Percentiles rank a stretch among this genome's conserved stretches.
These are phyloP conservation scores for Fonsecaea monophora DNA, from an alignment of 2,329 filamentous ascomycete genomes.

Conservation along the genomic window DNA sequence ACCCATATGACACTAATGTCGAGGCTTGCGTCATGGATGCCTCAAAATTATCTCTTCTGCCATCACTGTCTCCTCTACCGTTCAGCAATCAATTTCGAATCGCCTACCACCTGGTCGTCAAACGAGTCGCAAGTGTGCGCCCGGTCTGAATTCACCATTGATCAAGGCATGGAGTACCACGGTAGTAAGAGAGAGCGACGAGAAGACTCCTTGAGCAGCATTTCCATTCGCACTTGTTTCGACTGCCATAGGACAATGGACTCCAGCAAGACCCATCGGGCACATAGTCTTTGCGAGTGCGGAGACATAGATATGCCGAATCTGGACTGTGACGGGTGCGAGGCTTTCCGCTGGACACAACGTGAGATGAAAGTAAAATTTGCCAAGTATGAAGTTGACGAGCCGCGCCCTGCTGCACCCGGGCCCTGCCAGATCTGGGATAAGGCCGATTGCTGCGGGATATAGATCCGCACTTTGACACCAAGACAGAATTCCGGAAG, in stretches of 20 bases:
- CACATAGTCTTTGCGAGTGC: background rate
- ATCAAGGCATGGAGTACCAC: background rate
- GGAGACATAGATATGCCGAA: background rate
- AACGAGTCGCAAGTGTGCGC: background rate
- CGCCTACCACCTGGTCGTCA: background rate
- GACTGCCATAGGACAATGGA: conserved; percentile 4
- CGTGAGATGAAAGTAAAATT: background rate
- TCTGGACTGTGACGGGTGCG: background rate
- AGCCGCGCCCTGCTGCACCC: background rate
- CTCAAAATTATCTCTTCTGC: background rate
- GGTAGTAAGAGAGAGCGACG: background rate
- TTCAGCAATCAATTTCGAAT: background rate
- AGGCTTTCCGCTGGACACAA: conserved; percentile 7
- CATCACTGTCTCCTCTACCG: conserved; percentile 8
- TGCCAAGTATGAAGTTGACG: background rate
- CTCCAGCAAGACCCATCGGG: background rate
- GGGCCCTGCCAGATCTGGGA: background rate
- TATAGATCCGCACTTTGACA: background rate
- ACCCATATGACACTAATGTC: conserved; percentile 11
- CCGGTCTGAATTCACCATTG: background rate
- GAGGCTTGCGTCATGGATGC: conserved; percentile 1
- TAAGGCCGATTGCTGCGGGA: background rate
- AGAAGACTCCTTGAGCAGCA: background rate
- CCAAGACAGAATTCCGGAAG: background rate
- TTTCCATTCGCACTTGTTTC: background rate